Evolutionary conservation across 305 asterid species (phyloP).

Genomic region (Fraxinus sp.): DNA sequence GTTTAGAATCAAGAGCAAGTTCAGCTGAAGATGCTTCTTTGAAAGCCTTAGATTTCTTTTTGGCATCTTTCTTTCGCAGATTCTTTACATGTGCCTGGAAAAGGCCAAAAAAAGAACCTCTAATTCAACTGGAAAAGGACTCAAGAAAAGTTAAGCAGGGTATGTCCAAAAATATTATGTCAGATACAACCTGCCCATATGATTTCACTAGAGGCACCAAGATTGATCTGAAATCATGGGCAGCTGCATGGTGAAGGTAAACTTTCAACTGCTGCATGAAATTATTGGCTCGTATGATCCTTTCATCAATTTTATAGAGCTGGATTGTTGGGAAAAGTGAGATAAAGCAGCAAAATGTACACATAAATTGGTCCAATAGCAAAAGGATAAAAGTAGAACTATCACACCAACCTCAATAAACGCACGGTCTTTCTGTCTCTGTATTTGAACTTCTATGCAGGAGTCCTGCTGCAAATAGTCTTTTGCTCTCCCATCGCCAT

Average conservation of each 20-base stretch:
- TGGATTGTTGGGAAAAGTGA: not conserved
- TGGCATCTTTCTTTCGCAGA: not conserved
- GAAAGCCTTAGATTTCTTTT: not conserved
- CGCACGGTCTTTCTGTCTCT: not conserved
- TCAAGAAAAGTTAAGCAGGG: not conserved
- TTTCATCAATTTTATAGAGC: not conserved
- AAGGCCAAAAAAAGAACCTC: not conserved
- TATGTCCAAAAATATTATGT: not conserved
- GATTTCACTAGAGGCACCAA: not conserved
- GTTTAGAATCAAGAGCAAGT: constrained; percentile 68
- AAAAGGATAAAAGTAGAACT: not conserved
- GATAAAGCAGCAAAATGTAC: not conserved
- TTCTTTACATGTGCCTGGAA: not conserved
- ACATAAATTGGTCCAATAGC: not conserved
- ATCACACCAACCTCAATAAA: not conserved
- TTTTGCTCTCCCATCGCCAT: not conserved
- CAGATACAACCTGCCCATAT: not conserved
- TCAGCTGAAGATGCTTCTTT: constrained; percentile 81
- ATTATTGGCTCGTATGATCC: not conserved
- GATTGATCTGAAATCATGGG: not conserved
- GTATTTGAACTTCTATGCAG: not conserved
- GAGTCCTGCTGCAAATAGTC: not conserved
- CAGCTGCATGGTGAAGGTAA: not conserved
- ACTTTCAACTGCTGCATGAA: not conserved
- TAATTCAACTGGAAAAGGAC: not conserved